Evolutionary conservation across 176 grass and related monocot species (phyloP).

Genomic region (Alloteropsis semialata): DNA sequence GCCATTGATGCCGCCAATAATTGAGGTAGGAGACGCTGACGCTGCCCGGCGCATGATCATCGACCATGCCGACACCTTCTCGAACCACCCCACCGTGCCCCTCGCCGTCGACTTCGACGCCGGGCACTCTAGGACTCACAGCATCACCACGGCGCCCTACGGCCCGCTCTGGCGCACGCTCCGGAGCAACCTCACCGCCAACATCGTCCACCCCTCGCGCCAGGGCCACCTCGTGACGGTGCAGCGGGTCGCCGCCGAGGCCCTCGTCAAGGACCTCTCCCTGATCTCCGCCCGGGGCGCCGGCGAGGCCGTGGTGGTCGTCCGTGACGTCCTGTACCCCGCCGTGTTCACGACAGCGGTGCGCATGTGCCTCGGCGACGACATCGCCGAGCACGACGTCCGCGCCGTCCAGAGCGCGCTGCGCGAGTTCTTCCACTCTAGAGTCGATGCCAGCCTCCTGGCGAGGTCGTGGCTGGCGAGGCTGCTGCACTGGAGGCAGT

Average conservation of each 20-base stretch:
- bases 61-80: background rate
- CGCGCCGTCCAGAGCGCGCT: background rate
- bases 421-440: background rate
- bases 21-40: background rate
- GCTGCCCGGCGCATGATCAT: background rate
- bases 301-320: too few species aligned
- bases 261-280: background rate
- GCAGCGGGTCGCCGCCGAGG: background rate
- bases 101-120: background rate
- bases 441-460: background rate
- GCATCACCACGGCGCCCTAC: background rate
- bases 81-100: background rate
- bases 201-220: background rate
- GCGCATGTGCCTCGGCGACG: background rate
- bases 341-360: background rate
- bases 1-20: too few species aligned
- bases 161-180: constrained; percentile 5
- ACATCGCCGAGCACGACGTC: too few species aligned
- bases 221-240: background rate
- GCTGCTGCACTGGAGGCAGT: background rate
- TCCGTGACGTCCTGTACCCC: background rate
- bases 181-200: constrained; percentile 6
- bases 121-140: background rate
- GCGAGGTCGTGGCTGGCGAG: background rate
- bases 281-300: background rate